phyloP scores from a whole-genome alignment of 1,284 basidiomycete genomes.

The Ganoderma resinaceum region DNA sequence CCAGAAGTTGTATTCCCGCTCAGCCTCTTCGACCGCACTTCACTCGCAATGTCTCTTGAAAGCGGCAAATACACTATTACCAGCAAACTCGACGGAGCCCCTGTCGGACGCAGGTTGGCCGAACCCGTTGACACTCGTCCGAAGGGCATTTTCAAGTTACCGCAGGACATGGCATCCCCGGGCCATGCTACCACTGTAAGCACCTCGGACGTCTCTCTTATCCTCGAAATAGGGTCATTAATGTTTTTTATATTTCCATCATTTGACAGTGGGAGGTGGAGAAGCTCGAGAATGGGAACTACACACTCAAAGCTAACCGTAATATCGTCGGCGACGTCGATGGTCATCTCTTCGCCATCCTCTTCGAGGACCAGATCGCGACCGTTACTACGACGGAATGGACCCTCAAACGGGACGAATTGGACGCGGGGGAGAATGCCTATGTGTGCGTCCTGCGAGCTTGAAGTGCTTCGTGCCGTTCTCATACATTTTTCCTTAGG shows the following conservation, averaged over 20 bases:
- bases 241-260: not conserved
- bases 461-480: not conserved
- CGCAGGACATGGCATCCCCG: not conserved
- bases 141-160: not conserved
- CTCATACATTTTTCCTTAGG: not conserved
- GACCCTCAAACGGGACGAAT: not conserved
- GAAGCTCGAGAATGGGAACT: not conserved
- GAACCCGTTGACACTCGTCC: not conserved
- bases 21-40: not conserved
- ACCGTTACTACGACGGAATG: not conserved
- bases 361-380: not conserved
- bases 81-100: not conserved
- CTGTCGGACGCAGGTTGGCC: not conserved
- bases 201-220: not conserved
- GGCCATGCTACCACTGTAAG: not conserved
- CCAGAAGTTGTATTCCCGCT: not conserved
- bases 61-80: not conserved
- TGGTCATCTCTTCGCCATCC: not conserved
- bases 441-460: not conserved
- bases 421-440: not conserved
- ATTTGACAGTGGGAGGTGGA: not conserved
- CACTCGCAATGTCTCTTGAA: not conserved
- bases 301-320: not conserved
- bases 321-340: not conserved
- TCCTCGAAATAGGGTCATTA: not conserved